Base-by-base conservation (phyloP, 768 basidiomycete species). In the Lentinula raphanica region DNA sequence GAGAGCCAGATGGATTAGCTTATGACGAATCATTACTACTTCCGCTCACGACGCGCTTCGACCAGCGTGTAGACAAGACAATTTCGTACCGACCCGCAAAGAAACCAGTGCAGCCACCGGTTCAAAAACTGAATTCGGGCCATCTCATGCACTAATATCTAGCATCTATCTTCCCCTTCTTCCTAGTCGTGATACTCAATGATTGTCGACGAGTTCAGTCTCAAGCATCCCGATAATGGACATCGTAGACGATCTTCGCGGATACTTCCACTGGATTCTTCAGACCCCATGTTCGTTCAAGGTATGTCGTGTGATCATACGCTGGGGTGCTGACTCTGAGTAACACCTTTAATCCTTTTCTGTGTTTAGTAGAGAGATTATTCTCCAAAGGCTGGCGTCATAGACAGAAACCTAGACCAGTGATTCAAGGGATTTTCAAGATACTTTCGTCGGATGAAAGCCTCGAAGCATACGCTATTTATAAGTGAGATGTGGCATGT, bases 311-410 rank as follows among this genome's bases (percentile, higher is more conserved):
- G 53, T 28, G n/a, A n/a, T n/a, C n/a, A n/a, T n/a, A n/a, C n/a
- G n/a, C n/a, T n/a, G n/a, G n/a, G n/a, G n/a, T n/a, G 29, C 13
- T 25, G 12, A 17, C 12, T 25, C 2, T 19, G 9, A 40, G 3
- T 36, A 38, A 17, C 12, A 21, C 23, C 21, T 17, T 21, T 40
- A 53, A 9, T 6, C 5, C 15, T 5, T 53, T 23, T 17, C 3
- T 21, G 31, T 55, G 21, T 51, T 53, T 53, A 85, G 84, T 84
- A 15, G 76, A 79, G 61, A 74, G 71, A 27, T 69, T 76, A 38
- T 85, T 86, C 59, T 61, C 68, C 51, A 77, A 77, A 61, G 80
- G 79, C 32, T 86, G 84, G 84, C 75, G 71, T 49, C 84, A 86
- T 65, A 73, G 77, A 1, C 73, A 81, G 60, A 85, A 84, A 65